phyloP scores from a whole-genome alignment of 768 basidiomycete genomes.

The Sporobolomyces phaffii region DNA sequence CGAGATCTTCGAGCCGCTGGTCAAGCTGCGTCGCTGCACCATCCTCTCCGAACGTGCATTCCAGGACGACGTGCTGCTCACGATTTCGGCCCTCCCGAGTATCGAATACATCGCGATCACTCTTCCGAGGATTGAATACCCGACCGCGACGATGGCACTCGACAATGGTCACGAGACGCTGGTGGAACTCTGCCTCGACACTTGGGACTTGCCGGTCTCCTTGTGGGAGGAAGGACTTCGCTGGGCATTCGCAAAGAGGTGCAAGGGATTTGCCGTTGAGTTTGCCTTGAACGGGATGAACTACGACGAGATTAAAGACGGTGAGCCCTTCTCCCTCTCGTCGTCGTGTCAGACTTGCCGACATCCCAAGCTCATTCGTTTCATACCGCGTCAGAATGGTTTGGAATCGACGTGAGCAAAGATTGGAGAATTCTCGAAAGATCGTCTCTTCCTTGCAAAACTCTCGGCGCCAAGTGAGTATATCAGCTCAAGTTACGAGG shows the following conservation, averaged over 20 bases:
- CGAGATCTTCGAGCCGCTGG: conserved; percentile 4
- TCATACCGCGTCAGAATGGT: not conserved
- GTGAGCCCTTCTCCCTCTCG: not conserved
- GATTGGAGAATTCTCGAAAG: conserved; percentile 1
- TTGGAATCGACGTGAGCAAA: not conserved
- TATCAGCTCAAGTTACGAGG: too few species aligned
- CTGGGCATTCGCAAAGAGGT: not conserved
- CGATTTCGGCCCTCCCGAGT: not conserved
- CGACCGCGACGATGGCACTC: not conserved
- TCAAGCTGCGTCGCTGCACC: not conserved
- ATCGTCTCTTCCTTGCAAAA: not conserved
- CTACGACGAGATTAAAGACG: conserved; percentile 17
- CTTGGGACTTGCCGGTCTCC: not conserved
- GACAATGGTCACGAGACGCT: not conserved
- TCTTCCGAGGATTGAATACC: not conserved
- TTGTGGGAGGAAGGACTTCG: not conserved
- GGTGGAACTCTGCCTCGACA: not conserved
- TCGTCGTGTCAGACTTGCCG: not conserved
- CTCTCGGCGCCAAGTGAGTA: too few species aligned
- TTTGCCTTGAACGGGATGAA: not conserved
- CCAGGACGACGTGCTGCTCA: not conserved
- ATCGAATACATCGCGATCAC: not conserved
- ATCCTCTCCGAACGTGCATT: conserved; percentile 7
- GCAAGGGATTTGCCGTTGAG: not conserved
- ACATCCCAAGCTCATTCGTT: not conserved